A percentile compares a stretch with the other conserved stretches of the same genome.
These are phyloP conservation scores for Vigna reflexopilosa DNA, from an alignment of 306 rosid species.

Conservation along the genomic window DNA sequence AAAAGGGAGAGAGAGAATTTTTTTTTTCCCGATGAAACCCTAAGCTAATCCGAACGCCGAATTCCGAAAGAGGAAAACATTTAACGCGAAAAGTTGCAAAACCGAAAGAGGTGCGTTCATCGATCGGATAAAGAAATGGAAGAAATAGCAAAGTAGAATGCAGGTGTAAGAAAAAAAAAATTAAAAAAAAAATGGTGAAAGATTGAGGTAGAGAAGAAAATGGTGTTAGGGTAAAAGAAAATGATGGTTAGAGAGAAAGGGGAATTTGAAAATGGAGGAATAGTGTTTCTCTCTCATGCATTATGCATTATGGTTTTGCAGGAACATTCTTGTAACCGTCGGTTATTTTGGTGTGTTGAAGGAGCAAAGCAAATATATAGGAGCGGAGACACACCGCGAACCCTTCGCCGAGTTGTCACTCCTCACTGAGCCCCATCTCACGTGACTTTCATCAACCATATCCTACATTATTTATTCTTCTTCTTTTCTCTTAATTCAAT, in stretches of 20 bases:
- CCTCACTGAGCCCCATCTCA: neutral
- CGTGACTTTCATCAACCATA: slow-evolving; percentile 21
- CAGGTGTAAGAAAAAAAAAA: slow-evolving; percentile 2
- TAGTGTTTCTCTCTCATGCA: slow-evolving; percentile 8
- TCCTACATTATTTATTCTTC: no score
- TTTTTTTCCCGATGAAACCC: slow-evolving; percentile 44
- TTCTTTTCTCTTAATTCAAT: no score
- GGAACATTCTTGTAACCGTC: slow-evolving; percentile 33
- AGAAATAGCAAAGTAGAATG: neutral
- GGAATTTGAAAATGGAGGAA: neutral
- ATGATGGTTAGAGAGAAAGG: neutral
- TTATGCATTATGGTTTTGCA: slow-evolving; percentile 8
- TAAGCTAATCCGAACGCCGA: slow-evolving; percentile 48
- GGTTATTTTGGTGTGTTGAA: slow-evolving; percentile 31
- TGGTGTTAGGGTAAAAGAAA: slow-evolving; percentile 9
- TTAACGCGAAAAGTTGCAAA: neutral
- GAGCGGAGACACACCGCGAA: neutral
- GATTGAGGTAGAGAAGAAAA: neutral
- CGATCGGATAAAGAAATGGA: slow-evolving; percentile 20
- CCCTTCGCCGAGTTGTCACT: slow-evolving; percentile 13
- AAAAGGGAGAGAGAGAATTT: neutral
- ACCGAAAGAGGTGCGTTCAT: slow-evolving; percentile 40
- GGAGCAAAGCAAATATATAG: slow-evolving; percentile 5
- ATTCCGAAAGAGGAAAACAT: slow-evolving; percentile 10
- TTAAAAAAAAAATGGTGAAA: neutral